Evolutionary conservation across 192 early-diverging fungal genomes (phyloP).

Genomic region (Linderina pennispora): DNA sequence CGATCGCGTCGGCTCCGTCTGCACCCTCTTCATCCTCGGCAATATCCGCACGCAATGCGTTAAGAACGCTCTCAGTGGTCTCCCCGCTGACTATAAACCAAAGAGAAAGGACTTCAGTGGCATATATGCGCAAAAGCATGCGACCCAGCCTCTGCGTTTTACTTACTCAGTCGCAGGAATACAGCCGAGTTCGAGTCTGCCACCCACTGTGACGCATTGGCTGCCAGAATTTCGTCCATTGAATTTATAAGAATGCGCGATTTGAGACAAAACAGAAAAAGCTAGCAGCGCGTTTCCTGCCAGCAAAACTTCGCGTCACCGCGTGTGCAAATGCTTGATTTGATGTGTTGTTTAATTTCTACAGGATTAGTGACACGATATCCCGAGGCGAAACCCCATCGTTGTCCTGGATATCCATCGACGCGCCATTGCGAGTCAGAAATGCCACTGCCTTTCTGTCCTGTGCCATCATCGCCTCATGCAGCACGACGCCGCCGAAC

Average conservation of each 20-base stretch:
- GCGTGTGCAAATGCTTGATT: too few relatives aligned
- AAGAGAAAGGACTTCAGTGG: not conserved
- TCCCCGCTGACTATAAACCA: conserved; percentile 27
- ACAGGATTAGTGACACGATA: conserved; percentile 12
- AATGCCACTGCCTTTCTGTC: conserved; percentile 35
- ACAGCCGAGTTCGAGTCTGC: conserved; percentile 35
- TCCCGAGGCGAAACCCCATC: conserved; percentile 43
- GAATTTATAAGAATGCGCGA: not conserved
- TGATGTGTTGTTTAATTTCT: not conserved
- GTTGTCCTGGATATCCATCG: conserved; percentile 35
- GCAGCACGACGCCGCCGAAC: conserved; percentile 40
- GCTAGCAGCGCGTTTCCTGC: not conserved
- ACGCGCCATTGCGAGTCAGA: conserved; percentile 27
- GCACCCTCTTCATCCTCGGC: conserved; percentile 36
- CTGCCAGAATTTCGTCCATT: conserved; percentile 30
- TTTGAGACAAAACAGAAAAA: not conserved
- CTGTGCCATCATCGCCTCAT: conserved; percentile 43
- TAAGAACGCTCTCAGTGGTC: conserved; percentile 17
- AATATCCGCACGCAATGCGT: conserved; percentile 20
- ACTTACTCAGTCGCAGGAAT: conserved; percentile 28
- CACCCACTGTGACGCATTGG: conserved; percentile 36
- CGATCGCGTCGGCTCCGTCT: conserved; percentile 33
- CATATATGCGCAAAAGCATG: too few relatives aligned
- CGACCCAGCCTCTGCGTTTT: not conserved
- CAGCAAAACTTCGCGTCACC: too few relatives aligned